Evolutionary conservation across 164 flowering plant species (phyloP), one percentile per base, ranked within the genome.

Genomic region (Piper longum): DNA sequence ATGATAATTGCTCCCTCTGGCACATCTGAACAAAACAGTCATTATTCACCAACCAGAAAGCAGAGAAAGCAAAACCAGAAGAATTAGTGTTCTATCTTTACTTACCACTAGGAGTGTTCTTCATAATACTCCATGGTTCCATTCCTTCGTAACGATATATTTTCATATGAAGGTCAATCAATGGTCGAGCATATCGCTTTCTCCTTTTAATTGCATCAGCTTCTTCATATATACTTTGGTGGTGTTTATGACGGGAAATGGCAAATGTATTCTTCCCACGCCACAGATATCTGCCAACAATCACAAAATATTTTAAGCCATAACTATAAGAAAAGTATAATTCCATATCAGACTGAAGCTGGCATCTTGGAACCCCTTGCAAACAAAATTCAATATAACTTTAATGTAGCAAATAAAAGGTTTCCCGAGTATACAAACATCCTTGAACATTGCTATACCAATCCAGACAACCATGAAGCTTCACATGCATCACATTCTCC

Each of bases 1-100:
- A 91, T 77, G 73, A 95, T 95, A 57, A 91, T 60, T 13, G 97
- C 99, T 74, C 97, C 99, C 73, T 95, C 99, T 1, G 97, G 99
- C 44, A 95, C 97, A 87, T 91, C 97, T 93, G 92, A 79, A 80
- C 41, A 41, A 57, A 57, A 9, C 12, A 14, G 26, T 59, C 63
- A 61, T 26, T 26, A 26, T 26, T 26, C 36, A 26, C 36, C 36
- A 26, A 26, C 1, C 44, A 55, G 16, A 7, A 62, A 16, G 19
- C 26, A 55, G 18, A 43, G 8, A 58, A 5, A 64, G 52, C 43
- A 69, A 62, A 59, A 9, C n/a, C 16, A 7, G 48, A 45, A 54
- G 18, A 6, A 48, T 64, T n/a, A 14, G 41, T 18, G 13, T 19
- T 9, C 17, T 55, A 8, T 45, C 7, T 43, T 52, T 26, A 62